Base-by-base conservation (phyloP, 2,329 filamentous ascomycete genomes). In the Penicillium corylophilum region DNA sequence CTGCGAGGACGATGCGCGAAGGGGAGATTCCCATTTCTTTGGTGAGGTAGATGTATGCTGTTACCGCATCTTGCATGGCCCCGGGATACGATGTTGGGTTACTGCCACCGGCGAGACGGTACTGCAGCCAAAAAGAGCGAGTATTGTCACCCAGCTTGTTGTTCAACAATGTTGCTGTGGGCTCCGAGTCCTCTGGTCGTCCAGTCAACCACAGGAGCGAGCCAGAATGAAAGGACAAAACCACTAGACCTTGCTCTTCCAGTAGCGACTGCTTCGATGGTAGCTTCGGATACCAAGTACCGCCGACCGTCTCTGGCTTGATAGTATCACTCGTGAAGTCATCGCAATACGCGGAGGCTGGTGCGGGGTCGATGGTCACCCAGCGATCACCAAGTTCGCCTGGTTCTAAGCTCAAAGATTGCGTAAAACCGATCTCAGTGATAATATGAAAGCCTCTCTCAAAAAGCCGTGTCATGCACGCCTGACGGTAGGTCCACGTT, bases 31-130 rank as follows among this genome's bases (percentile, higher is more conserved):
- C 43, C 2, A 61, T n/a, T 2, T 54, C 51, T 22, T 55, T 47
- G 16, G 62, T 36, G 18, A 64, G 55, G 22, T 63, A 62, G 24
- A 54, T 16, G 35, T 64, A 64, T 8, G 60, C 54, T 1, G 61
- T 56, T 23, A 64, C 46, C n/a, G 60, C 59, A 22, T 64, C 61
- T 57, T 63, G 61, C 31, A 64, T 53, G 10, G 59, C 56, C 8
- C 50, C 61, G 1, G 61, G 60, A 33, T 55, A 63, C 3, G 51
- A 47, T 22, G 45, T 53, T 35, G 50, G 44, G 16, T 49, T 50
- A 5, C 47, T 49, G 12, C 54, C 52, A n/a, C 55, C 52, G 6
- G 53, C 50, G 9, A 57, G 53, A 20, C 55, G 55, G 40, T 57
- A 57, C 23, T 57, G 55, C 18, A 57, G 44, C 46, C 53, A 56